Evolutionary conservation across 129 eudicot genomes (phyloP).

Genomic region (Tagetes erecta): DNA sequence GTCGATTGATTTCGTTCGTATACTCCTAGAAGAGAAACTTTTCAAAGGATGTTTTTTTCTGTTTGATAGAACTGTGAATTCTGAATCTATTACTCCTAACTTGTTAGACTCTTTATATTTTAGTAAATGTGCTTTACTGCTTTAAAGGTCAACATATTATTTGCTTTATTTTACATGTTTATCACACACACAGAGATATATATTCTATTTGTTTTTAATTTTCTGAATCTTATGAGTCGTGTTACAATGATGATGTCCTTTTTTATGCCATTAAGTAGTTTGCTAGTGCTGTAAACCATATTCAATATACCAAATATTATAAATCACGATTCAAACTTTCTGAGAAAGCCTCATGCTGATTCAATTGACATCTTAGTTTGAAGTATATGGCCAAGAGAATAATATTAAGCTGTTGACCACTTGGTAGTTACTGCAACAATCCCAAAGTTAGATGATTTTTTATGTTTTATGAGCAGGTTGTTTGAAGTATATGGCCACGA

Average conservation of each 20-base stretch:
- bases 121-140: neutral
- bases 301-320: neutral
- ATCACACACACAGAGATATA: neutral
- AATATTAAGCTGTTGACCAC: too few relatives aligned
- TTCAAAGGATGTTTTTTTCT: neutral
- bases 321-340: neutral
- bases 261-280: neutral
- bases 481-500: slow-evolving; percentile 64
- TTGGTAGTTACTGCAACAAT: neutral
- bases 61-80: slow-evolving; percentile 1
- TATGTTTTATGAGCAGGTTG: slow-evolving; percentile 47
- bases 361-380: slow-evolving; percentile 16
- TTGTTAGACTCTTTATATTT: neutral
- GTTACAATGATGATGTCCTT: neutral
- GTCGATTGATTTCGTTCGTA: too few relatives aligned
- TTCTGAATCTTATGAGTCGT: neutral
- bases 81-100: neutral
- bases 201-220: neutral
- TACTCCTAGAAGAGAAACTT: neutral
- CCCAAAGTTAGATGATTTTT: slow-evolving; percentile 9
- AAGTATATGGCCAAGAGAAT: neutral
- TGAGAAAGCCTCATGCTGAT: neutral
- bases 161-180: slow-evolving; percentile 1
- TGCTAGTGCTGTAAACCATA: slow-evolving; percentile 6
- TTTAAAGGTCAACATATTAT: neutral